Base-by-base conservation (phyloP, 2,329 filamentous ascomycete species). In the Ramichloridium luteum region DNA sequence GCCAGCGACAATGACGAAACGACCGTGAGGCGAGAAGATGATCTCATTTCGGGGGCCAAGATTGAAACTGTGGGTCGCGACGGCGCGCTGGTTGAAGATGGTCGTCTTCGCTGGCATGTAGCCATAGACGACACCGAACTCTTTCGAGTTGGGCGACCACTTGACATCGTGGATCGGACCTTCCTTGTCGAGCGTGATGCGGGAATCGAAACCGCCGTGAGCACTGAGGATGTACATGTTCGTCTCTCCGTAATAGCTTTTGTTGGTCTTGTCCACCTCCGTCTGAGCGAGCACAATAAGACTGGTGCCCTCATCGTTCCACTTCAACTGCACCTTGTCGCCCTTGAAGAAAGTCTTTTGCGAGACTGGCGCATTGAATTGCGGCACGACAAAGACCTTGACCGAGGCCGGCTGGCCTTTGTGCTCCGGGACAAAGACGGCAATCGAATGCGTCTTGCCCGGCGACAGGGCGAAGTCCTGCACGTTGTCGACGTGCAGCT, bases 331-430 rank as follows among this genome's bases (percentile, higher is more conserved):
- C 28, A 98, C 88, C 67, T 96, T 96, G 67, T 98, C 90, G 42
- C 86, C 86, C 67, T 98, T 98, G 74, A 85, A 98, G 56, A 98
- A 98, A 2, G 80, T 94, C 76, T 98, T 98, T 57, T 96, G 88
- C 23, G 88, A 94, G 30, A 93, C 77, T 4, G 86, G 77, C 32
- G 65, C 66, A 41, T 62, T 71, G 61, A 96, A 96, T 48, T 90
- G 71, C 25, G 90, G 88, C 20, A 96, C 81, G 46, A 88, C 84
- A 65, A 80, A 98, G 38, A 96, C 81, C 62, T 92, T 93, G 57
- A 96, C 85, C 2, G 82, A 74, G 33, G 90, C 86, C 20, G 90
- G 90, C 72, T 86, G 81, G 31, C 90, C 88, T 82, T 93, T 41
- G 61, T 83, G 81, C 65, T 94, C 88, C 6, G 90, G 90, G 43